A percentile compares a stretch with the other conserved stretches of the same genome.
These are phyloP conservation scores for Apophysomyces ossiformis DNA, from an alignment of 371 early-diverging fungal genomes.

Conservation along the genomic window DNA sequence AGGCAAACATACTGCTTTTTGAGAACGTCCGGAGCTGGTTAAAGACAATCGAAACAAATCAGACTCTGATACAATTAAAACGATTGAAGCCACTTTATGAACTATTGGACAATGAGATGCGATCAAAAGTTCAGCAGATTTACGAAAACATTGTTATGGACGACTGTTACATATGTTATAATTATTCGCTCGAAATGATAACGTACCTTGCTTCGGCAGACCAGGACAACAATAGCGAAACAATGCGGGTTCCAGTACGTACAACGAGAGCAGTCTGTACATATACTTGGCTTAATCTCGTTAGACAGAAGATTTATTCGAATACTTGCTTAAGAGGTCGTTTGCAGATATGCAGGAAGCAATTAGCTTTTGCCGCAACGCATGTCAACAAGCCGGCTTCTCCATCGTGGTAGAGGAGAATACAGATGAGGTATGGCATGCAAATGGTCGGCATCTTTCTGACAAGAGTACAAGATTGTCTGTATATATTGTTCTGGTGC, in stretches of 20 bases:
- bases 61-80: neutral
- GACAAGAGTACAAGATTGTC: neutral
- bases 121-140: neutral
- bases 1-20: neutral
- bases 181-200: neutral
- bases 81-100: neutral
- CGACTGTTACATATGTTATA: neutral
- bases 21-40: neutral
- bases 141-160: neutral
- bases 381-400: neutral
- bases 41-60: neutral
- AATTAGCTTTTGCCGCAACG: neutral
- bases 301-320: neutral
- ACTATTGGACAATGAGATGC: neutral
- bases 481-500: neutral
- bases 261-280: neutral
- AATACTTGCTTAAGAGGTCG: neutral
- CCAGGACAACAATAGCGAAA: neutral
- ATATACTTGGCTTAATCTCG: neutral
- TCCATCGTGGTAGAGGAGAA: neutral
- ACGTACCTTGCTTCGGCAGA: neutral
- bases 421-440: neutral
- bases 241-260: neutral
- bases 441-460: neutral
- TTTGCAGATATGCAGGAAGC: neutral